Conservation (phyloP, 345 rosid species). For the Mangifera indica region DNA sequence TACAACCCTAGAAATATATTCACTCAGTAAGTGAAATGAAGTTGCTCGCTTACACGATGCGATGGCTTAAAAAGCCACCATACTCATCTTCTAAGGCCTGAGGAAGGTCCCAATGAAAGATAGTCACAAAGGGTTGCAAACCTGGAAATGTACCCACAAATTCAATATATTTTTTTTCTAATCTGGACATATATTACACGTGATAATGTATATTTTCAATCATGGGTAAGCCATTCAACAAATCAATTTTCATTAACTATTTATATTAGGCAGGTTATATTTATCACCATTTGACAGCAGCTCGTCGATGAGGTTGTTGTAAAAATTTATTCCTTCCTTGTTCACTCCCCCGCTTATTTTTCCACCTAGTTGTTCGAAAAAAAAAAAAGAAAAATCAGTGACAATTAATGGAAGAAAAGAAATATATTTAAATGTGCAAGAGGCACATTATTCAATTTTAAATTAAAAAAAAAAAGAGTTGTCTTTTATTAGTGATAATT, state of each 20-base stretch:
- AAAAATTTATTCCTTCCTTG: conserved; percentile 37
- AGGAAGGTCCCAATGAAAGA: conserved; percentile 60
- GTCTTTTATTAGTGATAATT: too few relatives aligned
- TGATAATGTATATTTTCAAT: too few relatives aligned
- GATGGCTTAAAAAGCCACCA: conserved; percentile 45
- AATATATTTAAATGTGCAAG: too few relatives aligned
- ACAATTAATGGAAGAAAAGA: too few relatives aligned
- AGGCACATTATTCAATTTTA: too few relatives aligned
- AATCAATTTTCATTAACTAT: too few relatives aligned
- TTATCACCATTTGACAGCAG: conserved; percentile 37
- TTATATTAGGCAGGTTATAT: neutral
- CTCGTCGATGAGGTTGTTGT: conserved; percentile 49
- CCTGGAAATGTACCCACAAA: conserved; percentile 17
- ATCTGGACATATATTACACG: too few relatives aligned
- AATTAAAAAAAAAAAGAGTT: too few relatives aligned
- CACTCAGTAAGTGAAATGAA: neutral
- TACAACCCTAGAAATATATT: neutral
- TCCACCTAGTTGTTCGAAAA: conserved; percentile 21
- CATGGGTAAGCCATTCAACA: too few relatives aligned
- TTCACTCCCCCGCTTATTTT: conserved; percentile 43
- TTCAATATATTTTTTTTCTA: too few relatives aligned
- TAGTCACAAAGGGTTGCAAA: conserved; percentile 31
- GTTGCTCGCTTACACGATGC: conserved; percentile 38
- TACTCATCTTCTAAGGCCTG: conserved; percentile 52
- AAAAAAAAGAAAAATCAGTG: too few relatives aligned